Base-by-base conservation (phyloP, 108 stramenopile genomes). In the Skeletonema grethae region DNA sequence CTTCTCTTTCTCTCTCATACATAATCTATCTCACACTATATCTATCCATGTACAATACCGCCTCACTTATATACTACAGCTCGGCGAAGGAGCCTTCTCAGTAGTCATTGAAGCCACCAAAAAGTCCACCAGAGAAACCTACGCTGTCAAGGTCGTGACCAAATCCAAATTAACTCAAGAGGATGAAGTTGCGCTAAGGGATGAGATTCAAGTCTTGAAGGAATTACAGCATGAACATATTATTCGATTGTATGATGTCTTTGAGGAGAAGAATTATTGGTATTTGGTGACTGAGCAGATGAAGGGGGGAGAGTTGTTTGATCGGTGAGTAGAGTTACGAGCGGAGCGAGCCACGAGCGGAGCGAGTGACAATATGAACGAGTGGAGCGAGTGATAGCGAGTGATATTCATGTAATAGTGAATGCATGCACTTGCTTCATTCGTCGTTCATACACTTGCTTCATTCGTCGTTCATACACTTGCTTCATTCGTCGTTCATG, bases 101-200 rank as follows among this genome's bases (percentile, higher is more conserved):
- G 75, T 76, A 22, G 80, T 81, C 31, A 72, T 76, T 29, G 75
- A 81, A 70, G 80, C 75, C 15, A 65, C 63, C 35, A 63, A 81
- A 45, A 85, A 83, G n/a, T 60, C 65, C 56, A 76, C 87, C 11
- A 25, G 41, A 7, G 67, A 83, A 62, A 80, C 88, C n/a, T 94
- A 75, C 78, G 93, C 93, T 24, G 88, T 91, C 63, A 94, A 94
- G 75, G 90, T 94, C 61, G 90, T 94, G 1, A 91, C 89, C 61
- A 90, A 90, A 65, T 57, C 87, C 15, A 94, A 94, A 76, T 77
- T 94, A 9, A 89, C 87, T 6, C 76, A 84, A 43, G 93, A 94
- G 73, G 93, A 94, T 69, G 90, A 91, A 73, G 57, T 84, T 39
- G 93, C 90, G 0, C 77, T 94, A 12, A 91, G 90, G 67, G 93